Conservation (phyloP, 257 asterid genomes). For the Scutellaria galericulata region DNA sequence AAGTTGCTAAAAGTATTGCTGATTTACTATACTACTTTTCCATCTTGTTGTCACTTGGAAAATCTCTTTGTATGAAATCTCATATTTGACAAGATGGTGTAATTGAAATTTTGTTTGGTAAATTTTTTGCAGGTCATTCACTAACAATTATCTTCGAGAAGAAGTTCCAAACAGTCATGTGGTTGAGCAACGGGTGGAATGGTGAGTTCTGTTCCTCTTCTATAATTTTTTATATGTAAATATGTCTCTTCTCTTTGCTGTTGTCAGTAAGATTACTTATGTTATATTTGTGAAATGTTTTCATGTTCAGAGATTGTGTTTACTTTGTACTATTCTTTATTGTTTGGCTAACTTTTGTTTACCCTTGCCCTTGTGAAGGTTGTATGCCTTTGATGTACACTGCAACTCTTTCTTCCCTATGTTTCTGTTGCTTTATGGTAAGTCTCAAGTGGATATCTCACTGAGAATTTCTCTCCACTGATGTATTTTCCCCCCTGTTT, state of each 20-base stretch:
- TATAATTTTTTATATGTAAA: background rate
- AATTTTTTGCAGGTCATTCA: conserved; percentile 73
- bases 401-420: conserved; percentile 99
- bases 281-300: conserved; percentile 10
- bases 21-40: background rate
- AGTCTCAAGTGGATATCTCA: conserved; percentile 31
- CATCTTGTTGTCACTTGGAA: conserved; percentile 15
- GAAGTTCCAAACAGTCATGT: conserved; percentile 92
- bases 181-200: conserved; percentile 95
- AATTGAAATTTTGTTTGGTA: conserved; percentile 23
- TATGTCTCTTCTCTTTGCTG: background rate
- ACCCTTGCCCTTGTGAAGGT: conserved; percentile 58
- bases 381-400: conserved; percentile 96
- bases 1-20: background rate
- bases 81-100: conserved; percentile 1
- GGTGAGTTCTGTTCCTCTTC: conserved; percentile 55
- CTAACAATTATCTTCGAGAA: conserved; percentile 94
- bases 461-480: conserved; percentile 29
- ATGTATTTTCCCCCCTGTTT: background rate
- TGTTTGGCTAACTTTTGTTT: conserved; percentile 29
- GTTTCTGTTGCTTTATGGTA: conserved; percentile 87
- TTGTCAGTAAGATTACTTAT: conserved; percentile 9
- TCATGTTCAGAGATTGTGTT: background rate
- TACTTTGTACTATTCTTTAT: background rate
- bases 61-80: background rate